A percentile compares a stretch with the other conserved stretches of the same genome.
These are phyloP conservation scores for Calonectria pauciramosa DNA, from an alignment of 2,329 filamentous ascomycete genomes.

Conservation along the genomic window DNA sequence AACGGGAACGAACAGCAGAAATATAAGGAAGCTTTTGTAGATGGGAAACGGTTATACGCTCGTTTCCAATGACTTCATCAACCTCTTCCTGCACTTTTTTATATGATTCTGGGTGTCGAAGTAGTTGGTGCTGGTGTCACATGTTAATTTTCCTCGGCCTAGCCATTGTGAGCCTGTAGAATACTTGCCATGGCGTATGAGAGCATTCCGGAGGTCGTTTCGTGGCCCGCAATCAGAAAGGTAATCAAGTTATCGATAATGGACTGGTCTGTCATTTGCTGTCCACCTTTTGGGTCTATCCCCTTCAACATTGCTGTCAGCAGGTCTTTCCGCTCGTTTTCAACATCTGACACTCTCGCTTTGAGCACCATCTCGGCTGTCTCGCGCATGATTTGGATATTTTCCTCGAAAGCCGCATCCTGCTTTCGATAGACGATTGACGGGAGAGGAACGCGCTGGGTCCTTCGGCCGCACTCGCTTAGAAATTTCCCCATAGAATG, in stretches of 20 bases:
- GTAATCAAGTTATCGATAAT: conserved; percentile 1
- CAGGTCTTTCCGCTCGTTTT: background rate
- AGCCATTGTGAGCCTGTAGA: too few species aligned
- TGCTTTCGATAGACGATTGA: background rate
- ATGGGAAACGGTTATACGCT: background rate
- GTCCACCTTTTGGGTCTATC: background rate
- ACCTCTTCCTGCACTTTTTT: background rate
- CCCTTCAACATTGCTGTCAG: background rate
- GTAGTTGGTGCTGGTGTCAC: background rate
- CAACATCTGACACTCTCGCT: background rate
- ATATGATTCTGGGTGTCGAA: background rate
- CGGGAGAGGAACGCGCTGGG: background rate
- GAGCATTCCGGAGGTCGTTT: background rate
- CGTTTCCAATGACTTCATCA: background rate
- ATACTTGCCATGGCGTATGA: background rate
- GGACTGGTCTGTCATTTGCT: background rate
- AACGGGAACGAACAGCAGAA: background rate
- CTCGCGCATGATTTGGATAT: background rate
- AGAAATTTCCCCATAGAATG: background rate
- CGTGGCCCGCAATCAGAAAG: background rate
- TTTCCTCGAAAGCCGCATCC: background rate
- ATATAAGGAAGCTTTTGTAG: background rate
- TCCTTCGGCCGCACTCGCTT: background rate
- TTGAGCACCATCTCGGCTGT: background rate
- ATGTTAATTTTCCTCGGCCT: background rate